Evolutionary conservation across 1,284 basidiomycete species (phyloP), one percentile per base, ranked within the genome.

Genomic region (Xerocomus cyaneibrunnescens): DNA sequence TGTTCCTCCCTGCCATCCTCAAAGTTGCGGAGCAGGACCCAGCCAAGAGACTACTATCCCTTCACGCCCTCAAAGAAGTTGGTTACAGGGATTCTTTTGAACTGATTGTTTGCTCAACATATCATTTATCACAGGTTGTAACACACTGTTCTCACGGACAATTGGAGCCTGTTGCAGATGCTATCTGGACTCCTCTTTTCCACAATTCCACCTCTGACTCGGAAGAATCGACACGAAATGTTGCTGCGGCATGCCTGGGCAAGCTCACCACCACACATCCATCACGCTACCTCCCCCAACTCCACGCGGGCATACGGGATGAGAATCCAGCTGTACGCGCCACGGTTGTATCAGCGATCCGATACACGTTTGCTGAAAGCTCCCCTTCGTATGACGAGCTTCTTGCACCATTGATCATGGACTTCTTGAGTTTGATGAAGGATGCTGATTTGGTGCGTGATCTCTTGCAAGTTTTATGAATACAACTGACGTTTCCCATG

Each of bases 181-280:
- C 81, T 17, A 81, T 98, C 12, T 99, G 97, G 97, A 78, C 78
- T 4, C 94, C 95, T 0, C 78, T 96, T 16, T 95, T 97, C 68
- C 84, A 89, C 63, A 87, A 90, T 67, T 90, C 90, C 13, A 81
- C 87, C 54, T 67, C 65, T 2, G 85, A 83, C 55, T 81, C 90
- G 14, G 94, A 97, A 60, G 96, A 98, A 69, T 91, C 89, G 4
- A 89, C 92, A 3, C 78, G 95, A 50, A 98, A 96, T 67, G 92
- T 98, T 51, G 93, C 94, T 30, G 94, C 96, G 40, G 95, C 97
- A 19, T 99, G 96, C 68, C 80, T 99, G 17, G 97, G 96, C 41
- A 95, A 98, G 69, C 77, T 99, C 37, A 96, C 94, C 0, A 91
- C 90, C 0, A 91, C 91, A 1, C 88, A 96, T 50, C 93, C 96